Evolutionary conservation across 768 basidiomycete genomes (phyloP).

Genomic region (Lepiota brunneoincarnata): DNA sequence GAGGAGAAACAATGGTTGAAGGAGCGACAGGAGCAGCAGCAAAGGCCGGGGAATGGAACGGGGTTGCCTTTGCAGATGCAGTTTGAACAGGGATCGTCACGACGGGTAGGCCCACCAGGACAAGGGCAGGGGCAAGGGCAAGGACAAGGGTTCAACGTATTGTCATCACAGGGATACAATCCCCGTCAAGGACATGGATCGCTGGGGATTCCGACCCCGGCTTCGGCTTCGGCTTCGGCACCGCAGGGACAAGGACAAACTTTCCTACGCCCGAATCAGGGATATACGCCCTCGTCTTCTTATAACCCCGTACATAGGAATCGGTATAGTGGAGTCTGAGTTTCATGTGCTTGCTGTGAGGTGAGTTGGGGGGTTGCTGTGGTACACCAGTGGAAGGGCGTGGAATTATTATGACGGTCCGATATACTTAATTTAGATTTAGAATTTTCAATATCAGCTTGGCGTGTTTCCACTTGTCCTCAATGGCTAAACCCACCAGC

Average conservation of each 20-base stretch:
- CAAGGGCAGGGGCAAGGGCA: too few relatives aligned
- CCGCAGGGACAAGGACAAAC: neutral
- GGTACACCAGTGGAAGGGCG: neutral
- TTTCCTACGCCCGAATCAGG: neutral
- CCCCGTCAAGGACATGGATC: too few relatives aligned
- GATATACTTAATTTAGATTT: neutral
- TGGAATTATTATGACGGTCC: neutral
- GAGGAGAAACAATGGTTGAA: conserved; percentile 17
- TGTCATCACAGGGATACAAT: neutral
- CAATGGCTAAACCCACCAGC: neutral
- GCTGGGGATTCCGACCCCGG: too few relatives aligned
- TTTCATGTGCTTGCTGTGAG: neutral
- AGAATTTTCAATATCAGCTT: neutral
- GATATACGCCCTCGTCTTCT: conserved; percentile 3
- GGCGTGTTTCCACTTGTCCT: too few relatives aligned
- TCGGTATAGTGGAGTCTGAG: conserved; percentile 4
- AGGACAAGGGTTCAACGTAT: too few relatives aligned
- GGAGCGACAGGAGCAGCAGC: conserved; percentile 3
- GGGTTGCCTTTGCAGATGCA: neutral
- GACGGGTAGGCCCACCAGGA: neutral
- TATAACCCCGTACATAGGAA: neutral
- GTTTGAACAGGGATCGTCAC: neutral
- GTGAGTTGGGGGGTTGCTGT: neutral
- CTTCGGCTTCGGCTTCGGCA: neutral
- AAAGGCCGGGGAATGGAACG: neutral